phyloP scores from a whole-genome alignment of 2,329 filamentous ascomycete species.

The Pseudocercospora musae region DNA sequence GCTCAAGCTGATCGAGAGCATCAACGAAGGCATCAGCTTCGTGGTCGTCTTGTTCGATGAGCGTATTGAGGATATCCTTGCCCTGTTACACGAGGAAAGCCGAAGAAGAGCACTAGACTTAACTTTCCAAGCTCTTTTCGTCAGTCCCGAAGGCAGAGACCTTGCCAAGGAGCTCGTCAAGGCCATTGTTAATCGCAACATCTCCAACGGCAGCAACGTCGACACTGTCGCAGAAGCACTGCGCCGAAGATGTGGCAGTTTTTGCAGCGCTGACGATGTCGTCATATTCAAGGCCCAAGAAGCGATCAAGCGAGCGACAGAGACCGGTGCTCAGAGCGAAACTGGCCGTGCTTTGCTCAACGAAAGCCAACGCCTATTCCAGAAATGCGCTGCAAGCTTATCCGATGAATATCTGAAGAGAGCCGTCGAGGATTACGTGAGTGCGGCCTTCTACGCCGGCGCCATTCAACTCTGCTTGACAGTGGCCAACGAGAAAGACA shows the following conservation, averaged over 20 bases:
- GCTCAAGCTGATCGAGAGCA: constrained; percentile 79
- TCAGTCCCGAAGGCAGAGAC: constrained; percentile 73
- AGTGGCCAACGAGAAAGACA: constrained; percentile 80
- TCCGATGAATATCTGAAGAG: constrained; percentile 70
- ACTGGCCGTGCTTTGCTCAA: constrained; percentile 75
- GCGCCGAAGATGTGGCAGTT: constrained; percentile 86
- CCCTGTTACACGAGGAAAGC: constrained; percentile 66
- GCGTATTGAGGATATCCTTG: constrained; percentile 81
- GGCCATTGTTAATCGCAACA: constrained; percentile 96
- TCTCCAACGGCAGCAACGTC: constrained; percentile 92
- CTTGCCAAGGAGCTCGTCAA: constrained; percentile 93
- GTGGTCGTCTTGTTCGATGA: constrained; percentile 94
- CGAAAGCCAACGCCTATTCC: constrained; percentile 83
- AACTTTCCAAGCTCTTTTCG: constrained; percentile 86
- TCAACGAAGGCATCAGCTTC: constrained; percentile 95
- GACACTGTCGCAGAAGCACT: constrained; percentile 96
- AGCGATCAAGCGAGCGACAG: constrained; percentile 81
- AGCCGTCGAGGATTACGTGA: constrained; percentile 75
- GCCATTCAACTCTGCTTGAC: constrained; percentile 83
- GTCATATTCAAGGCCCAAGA: constrained; percentile 98
- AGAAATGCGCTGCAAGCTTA: constrained; percentile 80
- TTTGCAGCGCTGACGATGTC: constrained; percentile 96
- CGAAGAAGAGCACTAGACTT: constrained; percentile 69
- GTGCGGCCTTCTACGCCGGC: constrained; percentile 82
- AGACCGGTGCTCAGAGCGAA: constrained; percentile 72